These are phyloP conservation scores for Strobilomyces echinocephalus DNA, from an alignment of 768 basidiomycete species.

Conservation along the genomic window DNA sequence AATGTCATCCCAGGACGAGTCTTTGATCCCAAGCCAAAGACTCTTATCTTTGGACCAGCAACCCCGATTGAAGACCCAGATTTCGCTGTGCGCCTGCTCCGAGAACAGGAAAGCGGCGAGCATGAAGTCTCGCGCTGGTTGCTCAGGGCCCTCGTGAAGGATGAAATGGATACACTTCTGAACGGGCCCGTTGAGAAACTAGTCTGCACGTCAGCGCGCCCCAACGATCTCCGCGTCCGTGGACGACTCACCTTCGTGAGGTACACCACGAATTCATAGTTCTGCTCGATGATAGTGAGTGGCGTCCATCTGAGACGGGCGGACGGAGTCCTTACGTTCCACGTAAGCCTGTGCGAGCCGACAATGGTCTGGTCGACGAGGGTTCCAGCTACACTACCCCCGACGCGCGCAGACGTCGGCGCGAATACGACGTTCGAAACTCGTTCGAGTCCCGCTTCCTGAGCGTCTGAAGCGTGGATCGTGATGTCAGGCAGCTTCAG, in stretches of 20 bases:
- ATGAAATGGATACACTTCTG: slow-evolving; percentile 40
- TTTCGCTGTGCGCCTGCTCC: slow-evolving; percentile 57
- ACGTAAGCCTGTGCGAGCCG: slow-evolving; percentile 51
- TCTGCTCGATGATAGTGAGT: slow-evolving; percentile 30
- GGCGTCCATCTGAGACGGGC: neutral
- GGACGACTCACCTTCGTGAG: slow-evolving; percentile 39
- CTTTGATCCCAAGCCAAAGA: slow-evolving; percentile 60
- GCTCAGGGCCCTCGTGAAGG: slow-evolving; percentile 58
- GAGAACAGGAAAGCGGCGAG: slow-evolving; percentile 48
- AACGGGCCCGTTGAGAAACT: slow-evolving; percentile 30
- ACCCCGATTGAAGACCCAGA: slow-evolving; percentile 74
- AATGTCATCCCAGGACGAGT: slow-evolving; percentile 70
- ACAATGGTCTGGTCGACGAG: slow-evolving; percentile 48
- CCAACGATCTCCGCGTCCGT: neutral
- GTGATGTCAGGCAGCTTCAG: slow-evolving; percentile 47
- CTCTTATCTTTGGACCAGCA: slow-evolving; percentile 59
- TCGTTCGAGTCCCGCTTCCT: slow-evolving; percentile 42
- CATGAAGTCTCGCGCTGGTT: slow-evolving; percentile 47
- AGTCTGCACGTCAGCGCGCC: neutral
- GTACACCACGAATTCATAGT: slow-evolving; percentile 54
- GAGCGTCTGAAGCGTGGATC: slow-evolving; percentile 43
- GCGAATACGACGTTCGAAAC: slow-evolving; percentile 47
- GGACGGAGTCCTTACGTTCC: slow-evolving; percentile 45
- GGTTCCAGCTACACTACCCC: slow-evolving; percentile 44
- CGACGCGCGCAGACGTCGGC: slow-evolving; percentile 40